Conservation (phyloP, 805 yeast genomes). For the Pichia nakasei region DNA sequence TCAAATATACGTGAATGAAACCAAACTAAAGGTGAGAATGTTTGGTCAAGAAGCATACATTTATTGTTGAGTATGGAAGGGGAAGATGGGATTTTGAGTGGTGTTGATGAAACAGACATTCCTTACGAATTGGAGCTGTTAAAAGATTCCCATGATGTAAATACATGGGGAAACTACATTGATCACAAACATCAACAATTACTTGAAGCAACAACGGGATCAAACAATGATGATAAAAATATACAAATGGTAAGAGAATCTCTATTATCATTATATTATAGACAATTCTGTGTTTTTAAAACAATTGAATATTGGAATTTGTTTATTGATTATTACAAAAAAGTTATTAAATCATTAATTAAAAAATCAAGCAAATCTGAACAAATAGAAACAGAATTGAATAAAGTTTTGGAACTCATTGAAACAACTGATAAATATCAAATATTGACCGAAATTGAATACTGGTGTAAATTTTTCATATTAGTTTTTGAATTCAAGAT, state of each 20-base stretch:
- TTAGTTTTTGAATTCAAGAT: background rate
- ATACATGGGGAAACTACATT: constrained; percentile 39
- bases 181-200: constrained; percentile 25
- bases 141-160: constrained; percentile 21
- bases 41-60: too few species aligned
- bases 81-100: background rate
- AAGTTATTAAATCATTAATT: background rate
- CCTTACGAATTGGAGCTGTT: constrained; percentile 29
- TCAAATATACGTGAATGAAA: too few species aligned
- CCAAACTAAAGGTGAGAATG: too few species aligned
- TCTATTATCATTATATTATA: constrained; percentile 1
- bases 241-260: background rate
- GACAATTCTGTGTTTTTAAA: background rate
- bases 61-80: background rate
- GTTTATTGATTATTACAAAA: constrained; percentile 4
- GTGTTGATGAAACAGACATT: constrained; percentile 23
- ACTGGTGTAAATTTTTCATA: constrained; percentile 5
- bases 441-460: background rate
- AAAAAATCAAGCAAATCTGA: background rate
- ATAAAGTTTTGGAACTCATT: background rate
- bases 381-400: background rate
- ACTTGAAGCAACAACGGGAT: background rate
- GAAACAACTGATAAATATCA: background rate
- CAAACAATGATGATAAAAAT: background rate
- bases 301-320: background rate